Evolutionary conservation across 2,329 filamentous ascomycete genomes (phyloP), one percentile per base, ranked within the genome.

Genomic region (Xylariales sp.): DNA sequence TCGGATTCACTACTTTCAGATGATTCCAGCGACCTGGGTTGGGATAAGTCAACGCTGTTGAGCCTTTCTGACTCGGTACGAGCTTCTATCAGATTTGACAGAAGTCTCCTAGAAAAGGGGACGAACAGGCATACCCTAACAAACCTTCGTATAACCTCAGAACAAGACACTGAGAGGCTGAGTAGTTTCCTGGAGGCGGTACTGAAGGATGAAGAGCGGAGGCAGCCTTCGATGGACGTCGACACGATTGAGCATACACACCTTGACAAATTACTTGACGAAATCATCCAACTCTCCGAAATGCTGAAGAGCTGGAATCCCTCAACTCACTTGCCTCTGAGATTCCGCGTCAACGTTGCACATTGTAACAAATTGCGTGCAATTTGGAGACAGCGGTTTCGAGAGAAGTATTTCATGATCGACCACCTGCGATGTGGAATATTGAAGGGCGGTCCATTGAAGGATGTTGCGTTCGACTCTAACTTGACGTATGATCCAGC

Each of bases 361-460:
- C 53, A 63, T 25, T 69, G 63, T 10, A 61, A 65, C 43, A 56
- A 51, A 27, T 49, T 76, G 34, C 62, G 67, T 44, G 58, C 59
- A n/a, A 46, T 54, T 27, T 76, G 71, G 73, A 54, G 63, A 34
- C 50, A 54, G 6, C 60, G 71, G 4, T 74, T 73, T 48, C 57
- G 61, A 28, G 64, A 66, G n/a, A 51, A 59, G 5, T 73, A 69
- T 42, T 65, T 69, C 45, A 60, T 63, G 45, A 62, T 75, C 19
- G 71, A 75, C 41, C 60, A 72, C 36, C 54, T 58, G 8, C 59
- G 72, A n/a, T 62, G 62, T 27, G 49, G 48, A 4, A 48, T 55
- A 2, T 53, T 75, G 16, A 52, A 52, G 25, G 56, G 52, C 6
- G 69, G 70, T 1, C 55, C 59, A 32, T 57, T 75, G 20, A 64